Evolutionary conservation across 768 basidiomycete genomes (phyloP).

Genomic region (Mycena filopes): DNA sequence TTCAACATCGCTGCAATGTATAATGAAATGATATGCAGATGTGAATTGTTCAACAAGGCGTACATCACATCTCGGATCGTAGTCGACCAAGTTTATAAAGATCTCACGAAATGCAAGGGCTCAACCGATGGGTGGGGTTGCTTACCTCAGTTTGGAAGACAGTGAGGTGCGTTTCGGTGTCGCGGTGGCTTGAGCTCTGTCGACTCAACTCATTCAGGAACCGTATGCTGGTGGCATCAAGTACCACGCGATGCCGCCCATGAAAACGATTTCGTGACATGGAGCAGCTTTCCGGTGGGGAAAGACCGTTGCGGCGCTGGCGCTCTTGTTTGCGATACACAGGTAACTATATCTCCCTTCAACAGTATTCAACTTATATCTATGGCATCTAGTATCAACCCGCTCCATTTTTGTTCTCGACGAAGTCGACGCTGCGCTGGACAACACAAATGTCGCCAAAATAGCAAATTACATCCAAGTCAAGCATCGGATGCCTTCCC

Average conservation of each 20-base stretch:
- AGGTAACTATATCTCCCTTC: conserved; percentile 58
- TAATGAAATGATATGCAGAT: conserved; percentile 43
- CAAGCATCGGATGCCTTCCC: conserved; percentile 91
- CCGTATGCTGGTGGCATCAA: conserved; percentile 80
- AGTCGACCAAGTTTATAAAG: conserved; percentile 98
- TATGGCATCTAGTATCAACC: conserved; percentile 80
- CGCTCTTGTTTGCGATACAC: conserved; percentile 95
- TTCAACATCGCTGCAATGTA: neutral
- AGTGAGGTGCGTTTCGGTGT: conserved; percentile 74
- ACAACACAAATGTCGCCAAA: conserved; percentile 98
- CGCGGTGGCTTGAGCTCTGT: neutral
- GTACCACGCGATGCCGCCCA: conserved; percentile 99
- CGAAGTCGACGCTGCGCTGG: conserved; percentile 96
- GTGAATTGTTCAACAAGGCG: conserved; percentile 93
- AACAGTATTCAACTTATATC: neutral
- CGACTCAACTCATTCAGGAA: conserved; percentile 37
- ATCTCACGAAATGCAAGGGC: conserved; percentile 94
- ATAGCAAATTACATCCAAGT: conserved; percentile 92
- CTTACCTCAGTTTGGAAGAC: conserved; percentile 95
- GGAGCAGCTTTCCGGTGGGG: conserved; percentile 98
- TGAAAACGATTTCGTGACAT: conserved; percentile 99
- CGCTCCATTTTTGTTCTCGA: conserved; percentile 99
- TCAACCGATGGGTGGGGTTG: conserved; percentile 96
- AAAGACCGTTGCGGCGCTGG: conserved; percentile 98
- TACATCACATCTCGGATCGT: conserved; percentile 94